These are phyloP conservation scores for Grosmannia serpens DNA, from an alignment of 2,329 filamentous ascomycete species.

Conservation along the genomic window DNA sequence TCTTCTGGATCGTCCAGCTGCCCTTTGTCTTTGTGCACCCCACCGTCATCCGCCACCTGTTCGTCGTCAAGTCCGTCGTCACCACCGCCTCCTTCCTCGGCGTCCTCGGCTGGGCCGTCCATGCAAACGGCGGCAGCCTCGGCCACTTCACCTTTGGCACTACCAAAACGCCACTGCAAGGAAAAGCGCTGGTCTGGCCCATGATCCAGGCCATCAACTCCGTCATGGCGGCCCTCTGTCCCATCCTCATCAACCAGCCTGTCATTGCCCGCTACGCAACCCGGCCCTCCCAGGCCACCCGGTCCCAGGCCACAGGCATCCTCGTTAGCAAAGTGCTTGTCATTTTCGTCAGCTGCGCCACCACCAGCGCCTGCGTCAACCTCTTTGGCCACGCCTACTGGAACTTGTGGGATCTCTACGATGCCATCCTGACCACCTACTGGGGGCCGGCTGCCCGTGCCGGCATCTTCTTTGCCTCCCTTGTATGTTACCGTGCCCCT, in stretches of 20 bases:
- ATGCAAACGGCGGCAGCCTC: slow-evolving; percentile 19
- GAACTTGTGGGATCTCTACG: slow-evolving; percentile 33
- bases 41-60: slow-evolving; percentile 23
- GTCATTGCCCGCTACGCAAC: slow-evolving; percentile 27
- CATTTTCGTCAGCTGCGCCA: slow-evolving; percentile 27
- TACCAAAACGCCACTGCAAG: not conserved
- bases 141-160: slow-evolving; percentile 3
- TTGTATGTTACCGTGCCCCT: not conserved
- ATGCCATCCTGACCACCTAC: slow-evolving; percentile 25
- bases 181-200: slow-evolving; percentile 7
- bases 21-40: slow-evolving; percentile 28
- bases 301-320: slow-evolving; percentile 22
- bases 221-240: slow-evolving; percentile 17
- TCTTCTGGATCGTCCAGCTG: slow-evolving; percentile 24
- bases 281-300: slow-evolving; percentile 15
- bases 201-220: slow-evolving; percentile 11
- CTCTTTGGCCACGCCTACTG: slow-evolving; percentile 22
- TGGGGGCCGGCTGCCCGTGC: slow-evolving; percentile 25
- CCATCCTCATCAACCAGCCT: slow-evolving; percentile 18
- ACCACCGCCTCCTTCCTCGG: slow-evolving; percentile 21
- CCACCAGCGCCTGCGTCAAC: not conserved
- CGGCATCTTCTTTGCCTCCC: slow-evolving; percentile 25
- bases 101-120: slow-evolving; percentile 24
- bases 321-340: slow-evolving; percentile 26
- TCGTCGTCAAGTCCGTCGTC: slow-evolving; percentile 17